phyloP scores from a whole-genome alignment of 208 protist genomes.

The Spongospora subterranea region DNA sequence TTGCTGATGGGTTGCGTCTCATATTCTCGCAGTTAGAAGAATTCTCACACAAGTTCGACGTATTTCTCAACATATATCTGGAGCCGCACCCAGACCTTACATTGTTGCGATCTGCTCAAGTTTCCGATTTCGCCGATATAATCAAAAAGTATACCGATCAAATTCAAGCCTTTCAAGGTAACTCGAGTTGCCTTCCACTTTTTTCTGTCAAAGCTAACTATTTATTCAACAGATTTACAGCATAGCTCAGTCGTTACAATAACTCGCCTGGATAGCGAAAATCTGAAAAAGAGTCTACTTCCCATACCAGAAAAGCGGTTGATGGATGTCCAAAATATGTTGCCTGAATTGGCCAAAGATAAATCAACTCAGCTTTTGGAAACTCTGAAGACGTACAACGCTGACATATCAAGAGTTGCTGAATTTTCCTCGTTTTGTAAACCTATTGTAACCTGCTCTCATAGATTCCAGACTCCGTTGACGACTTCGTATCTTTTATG shows the following conservation, averaged over 20 bases:
- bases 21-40: background rate
- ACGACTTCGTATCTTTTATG: slow-evolving; percentile 50
- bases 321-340: slow-evolving; percentile 48
- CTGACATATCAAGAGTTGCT: background rate
- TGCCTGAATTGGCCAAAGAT: slow-evolving; percentile 32
- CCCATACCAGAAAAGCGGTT: slow-evolving; percentile 9
- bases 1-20: background rate
- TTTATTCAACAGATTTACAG: background rate
- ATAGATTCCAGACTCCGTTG: slow-evolving; percentile 26
- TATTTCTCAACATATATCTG: slow-evolving; percentile 28
- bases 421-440: background rate
- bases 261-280: slow-evolving; percentile 18
- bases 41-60: slow-evolving; percentile 8
- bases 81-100: background rate
- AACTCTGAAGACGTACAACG: slow-evolving; percentile 29
- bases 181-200: background rate
- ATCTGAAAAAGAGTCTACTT: slow-evolving; percentile 31
- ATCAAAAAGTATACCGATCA: slow-evolving; percentile 52
- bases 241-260: slow-evolving; percentile 1
- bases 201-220: background rate
- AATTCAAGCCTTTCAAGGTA: slow-evolving; percentile 40
- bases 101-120: background rate
- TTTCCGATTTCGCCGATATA: background rate
- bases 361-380: slow-evolving; percentile 50
- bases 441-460: background rate